These are phyloP conservation scores for Teunomyces gatunensis DNA, from an alignment of 805 yeast genomes.

Conservation along the genomic window DNA sequence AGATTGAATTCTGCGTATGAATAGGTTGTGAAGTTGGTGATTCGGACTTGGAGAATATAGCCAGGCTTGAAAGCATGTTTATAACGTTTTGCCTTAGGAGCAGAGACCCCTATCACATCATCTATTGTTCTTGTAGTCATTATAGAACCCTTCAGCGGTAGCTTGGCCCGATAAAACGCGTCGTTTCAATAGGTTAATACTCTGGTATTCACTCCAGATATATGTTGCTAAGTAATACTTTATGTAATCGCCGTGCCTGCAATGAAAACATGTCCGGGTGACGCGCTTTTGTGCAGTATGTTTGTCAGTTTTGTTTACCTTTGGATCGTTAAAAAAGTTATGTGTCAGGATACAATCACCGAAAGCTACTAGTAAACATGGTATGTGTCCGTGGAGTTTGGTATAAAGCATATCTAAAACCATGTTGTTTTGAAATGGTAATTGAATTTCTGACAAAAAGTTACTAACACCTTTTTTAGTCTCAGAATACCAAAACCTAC, in stretches of 20 bases:
- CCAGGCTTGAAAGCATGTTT: conserved; percentile 34
- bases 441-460: not conserved
- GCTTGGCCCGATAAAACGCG: not conserved
- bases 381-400: not conserved
- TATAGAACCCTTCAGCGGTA: not conserved
- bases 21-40: conserved; percentile 69
- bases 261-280: not conserved
- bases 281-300: not conserved
- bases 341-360: not conserved
- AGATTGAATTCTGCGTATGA: conserved; percentile 65
- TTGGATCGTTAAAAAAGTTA: conserved; percentile 3
- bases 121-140: not conserved
- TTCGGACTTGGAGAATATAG: conserved; percentile 47
- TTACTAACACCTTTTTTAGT: conserved; percentile 25
- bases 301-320: not conserved
- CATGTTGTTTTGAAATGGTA: not conserved
- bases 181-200: not conserved
- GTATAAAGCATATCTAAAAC: not conserved
- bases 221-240: too few species aligned
- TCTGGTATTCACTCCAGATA: too few species aligned
- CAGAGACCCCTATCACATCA: not conserved
- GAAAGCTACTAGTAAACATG: conserved; percentile 1
- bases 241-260: too few species aligned
- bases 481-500: conserved; percentile 47
- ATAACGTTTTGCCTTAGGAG: not conserved